These are phyloP conservation scores for Sordariomycetes sp. DNA, from an alignment of 2,329 filamentous ascomycete species.

Conservation along the genomic window DNA sequence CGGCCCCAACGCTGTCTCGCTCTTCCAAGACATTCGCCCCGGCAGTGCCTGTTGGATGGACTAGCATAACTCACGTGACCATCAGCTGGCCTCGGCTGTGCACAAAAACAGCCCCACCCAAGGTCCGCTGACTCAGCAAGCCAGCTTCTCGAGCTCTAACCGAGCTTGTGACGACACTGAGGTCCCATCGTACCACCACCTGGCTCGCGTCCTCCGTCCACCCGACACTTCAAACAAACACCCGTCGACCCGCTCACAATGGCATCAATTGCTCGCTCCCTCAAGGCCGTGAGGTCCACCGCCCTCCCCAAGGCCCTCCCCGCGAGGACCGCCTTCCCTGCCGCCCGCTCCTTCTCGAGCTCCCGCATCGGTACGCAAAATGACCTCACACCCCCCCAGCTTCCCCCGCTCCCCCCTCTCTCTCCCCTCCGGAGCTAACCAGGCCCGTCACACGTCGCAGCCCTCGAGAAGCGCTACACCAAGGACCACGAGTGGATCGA, in stretches of 20 bases:
- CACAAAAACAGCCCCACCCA: too few species aligned
- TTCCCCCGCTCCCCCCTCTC: neutral
- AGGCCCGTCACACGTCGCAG: slow-evolving; percentile 24
- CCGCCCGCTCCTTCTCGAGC: neutral
- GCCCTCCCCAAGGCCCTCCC: slow-evolving; percentile 9
- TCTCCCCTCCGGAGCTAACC: neutral
- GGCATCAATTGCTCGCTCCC: slow-evolving; percentile 51
- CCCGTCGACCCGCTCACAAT: slow-evolving; percentile 19
- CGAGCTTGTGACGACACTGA: neutral
- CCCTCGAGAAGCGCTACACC: slow-evolving; percentile 73
- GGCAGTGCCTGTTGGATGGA: too few species aligned
- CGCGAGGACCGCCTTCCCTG: neutral
- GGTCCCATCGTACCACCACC: neutral
- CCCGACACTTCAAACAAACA: neutral
- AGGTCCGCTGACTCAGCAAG: neutral
- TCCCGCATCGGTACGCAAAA: neutral
- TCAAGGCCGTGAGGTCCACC: slow-evolving; percentile 37
- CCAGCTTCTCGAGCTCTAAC: neutral
- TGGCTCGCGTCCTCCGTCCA: neutral
- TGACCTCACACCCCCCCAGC: neutral
- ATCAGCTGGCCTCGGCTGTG: too few species aligned
- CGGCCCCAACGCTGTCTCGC: too few species aligned
- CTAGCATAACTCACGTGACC: too few species aligned
- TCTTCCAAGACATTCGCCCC: too few species aligned
- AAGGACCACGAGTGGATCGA: slow-evolving; percentile 99